Base-by-base conservation (phyloP, 2,329 filamentous ascomycete genomes). In the Microdochium paspali region DNA sequence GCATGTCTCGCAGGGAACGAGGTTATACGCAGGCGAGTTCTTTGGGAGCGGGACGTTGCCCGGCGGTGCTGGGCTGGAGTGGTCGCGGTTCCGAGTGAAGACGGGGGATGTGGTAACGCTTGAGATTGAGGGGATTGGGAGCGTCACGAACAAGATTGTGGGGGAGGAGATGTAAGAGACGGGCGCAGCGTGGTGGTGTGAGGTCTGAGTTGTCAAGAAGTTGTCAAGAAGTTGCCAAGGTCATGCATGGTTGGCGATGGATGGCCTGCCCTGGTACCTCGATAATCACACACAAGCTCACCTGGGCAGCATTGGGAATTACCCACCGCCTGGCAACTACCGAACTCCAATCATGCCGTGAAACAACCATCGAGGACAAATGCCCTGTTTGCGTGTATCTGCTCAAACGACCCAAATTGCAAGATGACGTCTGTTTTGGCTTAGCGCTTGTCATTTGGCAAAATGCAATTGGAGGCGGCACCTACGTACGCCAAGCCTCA, bases 11-110 rank as follows among this genome's bases (percentile, higher is more conserved):
- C 50, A 50, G 42, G 45, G 50, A 24, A 59, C 57, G 3, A 49
- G 48, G 32, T 47, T 59, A 25, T 57, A 58, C 18, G 54, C 56
- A 6, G 57, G 57, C 28, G 57, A 59, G 45, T 57, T 59, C 44
- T 58, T 59, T 30, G 57, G 56, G 15, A 54, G 53, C 25, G 57
- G 57, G 1, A 59, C 57, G 9, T 55, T 58, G 24, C 54, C 56
- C 1, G 20, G 35, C 7, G 57, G 57, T 18, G 55, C 56, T n/a
- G 57, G 57, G 6, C 53, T 59, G 20, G 57, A 59, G 50, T 43
- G 55, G n/a, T 35, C 54, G 12, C 43, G 49, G 4, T 58, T 58
- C 44, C 52, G 52, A 44, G 3, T 58, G 2, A 43, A 39, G n/a
- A 47, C 56, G 6, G 57, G 56, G 10, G 57, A 59, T 26, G 47